A percentile compares a stretch with the other conserved stretches of the same genome.
phyloP scores from a whole-genome alignment of 2,329 filamentous ascomycete species.

The Lasiodiplodia sp. region DNA sequence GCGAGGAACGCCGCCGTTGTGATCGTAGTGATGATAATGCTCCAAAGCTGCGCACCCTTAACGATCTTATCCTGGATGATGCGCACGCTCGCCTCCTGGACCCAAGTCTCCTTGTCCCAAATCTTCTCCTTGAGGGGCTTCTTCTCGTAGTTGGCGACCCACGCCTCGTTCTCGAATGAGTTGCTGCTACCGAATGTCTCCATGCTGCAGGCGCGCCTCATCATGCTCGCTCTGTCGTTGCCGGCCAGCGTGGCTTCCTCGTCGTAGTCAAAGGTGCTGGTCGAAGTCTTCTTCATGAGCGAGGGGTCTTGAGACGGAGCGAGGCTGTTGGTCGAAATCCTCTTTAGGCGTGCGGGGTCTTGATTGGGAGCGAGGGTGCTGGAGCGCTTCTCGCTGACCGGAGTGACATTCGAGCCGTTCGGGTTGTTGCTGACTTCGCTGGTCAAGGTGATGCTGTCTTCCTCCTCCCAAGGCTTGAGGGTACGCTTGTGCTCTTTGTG shows the following conservation, averaged over 20 bases:
- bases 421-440: slow-evolving; percentile 13
- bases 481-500: slow-evolving; percentile 81
- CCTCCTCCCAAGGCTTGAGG: slow-evolving; percentile 76
- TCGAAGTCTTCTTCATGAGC: not conserved
- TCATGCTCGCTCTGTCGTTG: not conserved
- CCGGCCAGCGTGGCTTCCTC: slow-evolving; percentile 31
- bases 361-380: not conserved
- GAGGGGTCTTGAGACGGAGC: not conserved
- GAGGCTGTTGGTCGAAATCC: not conserved
- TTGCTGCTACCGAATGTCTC: slow-evolving; percentile 57
- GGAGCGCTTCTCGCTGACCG: not conserved
- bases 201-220: slow-evolving; percentile 31
- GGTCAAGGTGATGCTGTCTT: slow-evolving; percentile 45
- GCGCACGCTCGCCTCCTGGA: slow-evolving; percentile 77
- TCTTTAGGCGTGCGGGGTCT: not conserved
- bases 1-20: slow-evolving; percentile 40
- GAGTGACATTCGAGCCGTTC: not conserved
- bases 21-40: slow-evolving; percentile 40
- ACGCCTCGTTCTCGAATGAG: slow-evolving; percentile 78
- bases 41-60: slow-evolving; percentile 46
- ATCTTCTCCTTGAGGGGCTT: slow-evolving; percentile 74
- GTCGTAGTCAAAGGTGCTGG: slow-evolving; percentile 51
- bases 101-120: slow-evolving; percentile 79
- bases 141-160: slow-evolving; percentile 75
- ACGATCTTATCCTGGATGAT: slow-evolving; percentile 78